Percentiles rank a stretch among this genome's conserved stretches.
These are phyloP conservation scores for Nidula microcarpa DNA, from an alignment of 768 basidiomycete genomes.

Conservation along the genomic window DNA sequence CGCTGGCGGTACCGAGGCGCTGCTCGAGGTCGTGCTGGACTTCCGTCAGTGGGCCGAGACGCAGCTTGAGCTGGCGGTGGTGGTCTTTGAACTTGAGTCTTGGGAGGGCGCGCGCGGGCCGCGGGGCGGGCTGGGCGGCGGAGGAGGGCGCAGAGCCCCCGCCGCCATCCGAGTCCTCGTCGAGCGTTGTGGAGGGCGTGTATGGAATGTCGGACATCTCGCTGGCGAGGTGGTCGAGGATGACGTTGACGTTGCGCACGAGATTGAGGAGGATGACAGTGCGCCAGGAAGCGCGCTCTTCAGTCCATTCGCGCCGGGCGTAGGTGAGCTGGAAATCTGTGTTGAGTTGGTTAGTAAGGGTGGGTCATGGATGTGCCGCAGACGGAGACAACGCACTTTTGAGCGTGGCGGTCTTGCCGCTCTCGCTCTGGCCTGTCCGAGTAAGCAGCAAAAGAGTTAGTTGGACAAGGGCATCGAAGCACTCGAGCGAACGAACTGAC, in stretches of 20 bases:
- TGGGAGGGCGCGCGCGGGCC: conserved; percentile 32
- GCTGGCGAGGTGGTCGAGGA: conserved; percentile 52
- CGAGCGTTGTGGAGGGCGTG: conserved; percentile 11
- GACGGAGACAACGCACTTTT: conserved; percentile 47
- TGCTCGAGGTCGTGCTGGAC: conserved; percentile 60
- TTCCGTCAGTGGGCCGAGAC: conserved; percentile 53
- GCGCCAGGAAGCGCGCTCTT: conserved; percentile 70
- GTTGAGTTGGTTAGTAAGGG: conserved; percentile 6
- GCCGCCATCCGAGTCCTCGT: conserved; percentile 38
- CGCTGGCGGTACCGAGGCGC: conserved; percentile 54
- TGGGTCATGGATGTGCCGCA: background rate
- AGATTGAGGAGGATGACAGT: conserved; percentile 78
- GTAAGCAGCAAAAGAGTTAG: background rate
- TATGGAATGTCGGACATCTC: conserved; percentile 49
- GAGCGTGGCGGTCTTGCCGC: conserved; percentile 76
- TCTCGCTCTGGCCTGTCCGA: conserved; percentile 61
- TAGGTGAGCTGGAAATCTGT: conserved; percentile 75
- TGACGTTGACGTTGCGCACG: conserved; percentile 65
- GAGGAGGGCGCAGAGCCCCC: conserved; percentile 8
- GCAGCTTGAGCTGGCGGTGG: conserved; percentile 55
- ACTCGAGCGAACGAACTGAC: conserved; percentile 23
- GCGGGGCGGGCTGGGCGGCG: conserved; percentile 11
- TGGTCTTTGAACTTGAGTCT: conserved; percentile 55
- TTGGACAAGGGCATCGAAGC: background rate
- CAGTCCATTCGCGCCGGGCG: conserved; percentile 63